Base-by-base conservation (phyloP, 768 basidiomycete species). In the Pilatotrama ljubarskyi region DNA sequence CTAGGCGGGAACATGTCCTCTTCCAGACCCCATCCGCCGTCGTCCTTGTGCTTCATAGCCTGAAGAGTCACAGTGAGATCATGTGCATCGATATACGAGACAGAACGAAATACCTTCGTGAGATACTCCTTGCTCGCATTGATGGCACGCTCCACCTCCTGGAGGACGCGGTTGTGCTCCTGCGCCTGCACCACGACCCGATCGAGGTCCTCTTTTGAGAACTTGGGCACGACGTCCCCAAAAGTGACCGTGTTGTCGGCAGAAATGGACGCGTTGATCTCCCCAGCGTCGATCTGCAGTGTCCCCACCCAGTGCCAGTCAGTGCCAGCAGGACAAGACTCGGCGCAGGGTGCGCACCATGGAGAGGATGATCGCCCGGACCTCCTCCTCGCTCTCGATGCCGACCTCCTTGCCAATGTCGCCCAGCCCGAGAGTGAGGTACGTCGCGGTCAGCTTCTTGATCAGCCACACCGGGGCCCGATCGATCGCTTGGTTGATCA, bases 371-470 rank as follows among this genome's bases (percentile, higher is more conserved):
- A 91, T 68, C 3, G 75, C 75, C 26, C 84, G 78, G 11, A 86
- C 84, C 44, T 84, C 82, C 14, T 80, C 82, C 49, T 81, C 79
- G 22, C 67, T 78, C 4, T 81, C 76, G 43, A 85, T 80, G 53
- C 78, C 77, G 66, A 82, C 76, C 11, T 77, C 76, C 15, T 77
- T 78, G 2, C 82, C 87, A 50, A 95, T 91, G 63, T 94, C 90
- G 0, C 79, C 73, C 8, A 95, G 74, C 36, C 86, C 82, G 15
- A 93, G 83, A 0, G 90, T 91, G 40, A 93, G 79, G 66, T 93
- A 96, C 2, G 93, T 93, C 51, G 83, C 82, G 0, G 89, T 94
- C 57, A 95, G 82, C 69, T 85, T 89, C 73, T 84, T 86, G 65
- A 95, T 82, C 48, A 84, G 77, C 86, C 93, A 93, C 18, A 88